Percentiles rank a stretch among this genome's conserved stretches.
Conservation (phyloP, 1,284 basidiomycete genomes). For the Sporisorium scitamineum region DNA sequence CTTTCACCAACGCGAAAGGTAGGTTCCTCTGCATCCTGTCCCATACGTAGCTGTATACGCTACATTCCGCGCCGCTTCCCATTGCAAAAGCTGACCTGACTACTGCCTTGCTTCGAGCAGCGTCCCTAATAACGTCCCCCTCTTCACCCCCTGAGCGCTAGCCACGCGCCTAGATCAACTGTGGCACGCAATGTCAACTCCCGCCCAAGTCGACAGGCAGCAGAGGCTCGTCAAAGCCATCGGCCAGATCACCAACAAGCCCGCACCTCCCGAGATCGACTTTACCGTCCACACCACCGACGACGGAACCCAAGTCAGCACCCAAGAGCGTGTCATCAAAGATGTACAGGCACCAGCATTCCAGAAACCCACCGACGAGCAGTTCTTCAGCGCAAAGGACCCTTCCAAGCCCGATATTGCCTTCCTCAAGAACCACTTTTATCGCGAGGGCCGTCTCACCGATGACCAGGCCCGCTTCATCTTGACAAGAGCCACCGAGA, state of each 20-base stretch:
- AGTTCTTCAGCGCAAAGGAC: slow-evolving; percentile 75
- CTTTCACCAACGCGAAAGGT: slow-evolving; percentile 2
- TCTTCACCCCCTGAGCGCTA: neutral
- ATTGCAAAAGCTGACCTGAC: neutral
- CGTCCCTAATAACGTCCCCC: neutral
- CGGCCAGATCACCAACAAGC: slow-evolving; percentile 63
- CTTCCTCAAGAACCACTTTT: slow-evolving; percentile 99
- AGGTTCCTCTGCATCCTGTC: neutral
- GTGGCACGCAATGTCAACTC: slow-evolving; percentile 21
- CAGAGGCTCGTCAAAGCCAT: slow-evolving; percentile 61
- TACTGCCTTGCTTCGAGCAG: neutral
- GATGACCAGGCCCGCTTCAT: slow-evolving; percentile 92
- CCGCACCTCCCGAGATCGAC: slow-evolving; percentile 67
- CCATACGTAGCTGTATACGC: neutral
- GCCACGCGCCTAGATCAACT: slow-evolving; percentile 1
- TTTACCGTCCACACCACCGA: slow-evolving; percentile 71
- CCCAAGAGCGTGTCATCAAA: slow-evolving; percentile 71
- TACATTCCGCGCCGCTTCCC: neutral
- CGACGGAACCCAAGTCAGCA: slow-evolving; percentile 70
- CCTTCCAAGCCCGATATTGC: slow-evolving; percentile 77
- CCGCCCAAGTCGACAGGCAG: slow-evolving; percentile 33
- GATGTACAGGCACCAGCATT: slow-evolving; percentile 77
- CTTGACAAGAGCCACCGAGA: slow-evolving; percentile 78
- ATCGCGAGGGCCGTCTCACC: slow-evolving; percentile 87
- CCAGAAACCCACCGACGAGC: slow-evolving; percentile 87